Percentiles rank a stretch among this genome's conserved stretches.
These are phyloP conservation scores for Uronychia setigera DNA, from an alignment of 73 alveolate genomes.

Conservation along the genomic window DNA sequence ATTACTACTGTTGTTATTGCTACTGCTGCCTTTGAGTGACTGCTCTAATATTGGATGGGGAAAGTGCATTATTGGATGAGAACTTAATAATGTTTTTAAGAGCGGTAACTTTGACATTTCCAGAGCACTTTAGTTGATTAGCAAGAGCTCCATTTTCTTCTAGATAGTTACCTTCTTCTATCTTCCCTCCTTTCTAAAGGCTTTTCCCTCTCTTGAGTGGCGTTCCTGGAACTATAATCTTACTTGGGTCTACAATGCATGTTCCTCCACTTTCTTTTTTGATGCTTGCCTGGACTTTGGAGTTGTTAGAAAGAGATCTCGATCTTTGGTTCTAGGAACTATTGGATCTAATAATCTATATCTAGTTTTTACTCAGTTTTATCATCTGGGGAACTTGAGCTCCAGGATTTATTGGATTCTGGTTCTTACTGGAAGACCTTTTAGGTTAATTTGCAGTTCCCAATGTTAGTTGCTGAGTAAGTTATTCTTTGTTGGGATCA, in stretches of 20 bases:
- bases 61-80: background rate
- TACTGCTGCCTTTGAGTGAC: slow-evolving; percentile 1
- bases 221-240: background rate
- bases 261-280: background rate
- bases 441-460: background rate
- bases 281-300: background rate
- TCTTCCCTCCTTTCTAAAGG: background rate
- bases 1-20: background rate
- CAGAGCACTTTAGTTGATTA: background rate
- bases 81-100: background rate
- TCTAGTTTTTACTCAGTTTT: background rate
- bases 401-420: background rate
- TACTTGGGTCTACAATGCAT: background rate
- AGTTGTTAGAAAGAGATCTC: background rate
- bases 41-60: background rate
- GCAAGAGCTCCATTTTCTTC: background rate
- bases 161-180: background rate
- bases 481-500: background rate
- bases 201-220: background rate
- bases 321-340: background rate
- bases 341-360: background rate
- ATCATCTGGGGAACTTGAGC: background rate
- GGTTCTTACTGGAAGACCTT: background rate
- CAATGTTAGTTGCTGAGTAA: background rate
- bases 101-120: background rate